Evolutionary conservation across 208 protist genomes (phyloP).

Genomic region (Leishmania braziliensis): DNA sequence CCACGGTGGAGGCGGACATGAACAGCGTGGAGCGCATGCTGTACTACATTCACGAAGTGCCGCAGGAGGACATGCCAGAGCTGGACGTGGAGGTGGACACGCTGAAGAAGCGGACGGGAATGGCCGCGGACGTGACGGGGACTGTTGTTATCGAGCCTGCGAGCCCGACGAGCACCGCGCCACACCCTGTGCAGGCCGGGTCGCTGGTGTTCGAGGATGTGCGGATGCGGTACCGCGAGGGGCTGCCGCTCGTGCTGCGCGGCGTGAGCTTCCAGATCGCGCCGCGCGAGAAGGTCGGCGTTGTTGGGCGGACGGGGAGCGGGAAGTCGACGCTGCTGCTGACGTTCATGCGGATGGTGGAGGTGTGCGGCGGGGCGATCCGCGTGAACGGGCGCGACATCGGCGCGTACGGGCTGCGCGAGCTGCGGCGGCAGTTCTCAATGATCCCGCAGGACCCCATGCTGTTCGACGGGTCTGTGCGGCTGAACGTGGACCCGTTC

Average conservation of each 20-base stretch:
- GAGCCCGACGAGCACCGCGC: slow-evolving; percentile 14
- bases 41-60: slow-evolving; percentile 74
- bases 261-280: slow-evolving; percentile 33
- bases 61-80: slow-evolving; percentile 54
- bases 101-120: slow-evolving; percentile 48
- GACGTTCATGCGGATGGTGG: slow-evolving; percentile 74
- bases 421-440: slow-evolving; percentile 67
- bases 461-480: slow-evolving; percentile 79
- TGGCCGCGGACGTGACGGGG: slow-evolving; percentile 25
- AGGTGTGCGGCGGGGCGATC: slow-evolving; percentile 58
- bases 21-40: slow-evolving; percentile 86
- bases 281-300: slow-evolving; percentile 75
- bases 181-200: slow-evolving; percentile 18
- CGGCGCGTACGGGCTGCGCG: slow-evolving; percentile 40
- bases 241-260: slow-evolving; percentile 65
- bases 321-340: slow-evolving; percentile 88
- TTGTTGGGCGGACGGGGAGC: slow-evolving; percentile 86
- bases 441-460: slow-evolving; percentile 89
- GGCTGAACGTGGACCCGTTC: slow-evolving; percentile 80
- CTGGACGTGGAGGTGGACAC: slow-evolving; percentile 25
- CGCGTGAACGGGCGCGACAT: slow-evolving; percentile 43
- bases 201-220: slow-evolving; percentile 36
- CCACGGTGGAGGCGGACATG: slow-evolving; percentile 78
- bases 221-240: slow-evolving; percentile 67
- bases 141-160: slow-evolving; percentile 26